Base-by-base conservation (phyloP, 345 rosid genomes). In the Corymbia maculata region DNA sequence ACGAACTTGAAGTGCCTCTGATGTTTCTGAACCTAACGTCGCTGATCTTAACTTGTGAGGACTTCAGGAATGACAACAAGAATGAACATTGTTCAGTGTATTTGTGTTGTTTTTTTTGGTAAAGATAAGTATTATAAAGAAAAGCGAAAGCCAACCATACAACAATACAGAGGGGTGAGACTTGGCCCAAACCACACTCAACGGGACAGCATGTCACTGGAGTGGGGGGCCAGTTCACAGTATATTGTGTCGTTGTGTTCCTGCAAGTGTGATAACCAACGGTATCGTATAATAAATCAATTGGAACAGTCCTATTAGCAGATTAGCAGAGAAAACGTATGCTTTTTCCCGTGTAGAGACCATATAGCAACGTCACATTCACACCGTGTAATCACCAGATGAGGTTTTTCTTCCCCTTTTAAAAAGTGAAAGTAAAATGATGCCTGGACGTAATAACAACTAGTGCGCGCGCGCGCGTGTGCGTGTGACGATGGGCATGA, bases 21-120 rank as follows among this genome's bases (percentile, higher is more conserved):
- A 90, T 55, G 89, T 89, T 89, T 6, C 15, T 89, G 68, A 87
- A 90, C 30, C 19, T 85, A 42, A 80, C 90, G 49, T 79, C 87
- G 6, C 66, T 14, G n/a, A 92, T 90, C 55, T 84, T 51, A 22
- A 91, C 89, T 17, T 7, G 36, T 1, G 92, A 92, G 82, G 16
- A 17, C 87, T 51, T 30, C 14, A 36, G 8, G 87, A 52, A n/a
- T 19, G 82, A 13, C 30, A 30, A 17, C 88, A 87, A 17, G 13
- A 86, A 61, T 10, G 87, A 57, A 51, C 44, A 57, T 52, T 6
- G 61, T 85, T n/a, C n/a, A n/a, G n/a, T n/a, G n/a, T n/a, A n/a
- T n/a, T n/a, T n/a, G n/a, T n/a, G n/a, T n/a, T n/a, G n/a, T n/a
- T n/a, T n/a, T n/a, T n/a, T n/a, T n/a, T n/a, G n/a, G n/a, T n/a